Evolutionary conservation across 768 basidiomycete species (phyloP).

Genomic region (Mycena amicta): DNA sequence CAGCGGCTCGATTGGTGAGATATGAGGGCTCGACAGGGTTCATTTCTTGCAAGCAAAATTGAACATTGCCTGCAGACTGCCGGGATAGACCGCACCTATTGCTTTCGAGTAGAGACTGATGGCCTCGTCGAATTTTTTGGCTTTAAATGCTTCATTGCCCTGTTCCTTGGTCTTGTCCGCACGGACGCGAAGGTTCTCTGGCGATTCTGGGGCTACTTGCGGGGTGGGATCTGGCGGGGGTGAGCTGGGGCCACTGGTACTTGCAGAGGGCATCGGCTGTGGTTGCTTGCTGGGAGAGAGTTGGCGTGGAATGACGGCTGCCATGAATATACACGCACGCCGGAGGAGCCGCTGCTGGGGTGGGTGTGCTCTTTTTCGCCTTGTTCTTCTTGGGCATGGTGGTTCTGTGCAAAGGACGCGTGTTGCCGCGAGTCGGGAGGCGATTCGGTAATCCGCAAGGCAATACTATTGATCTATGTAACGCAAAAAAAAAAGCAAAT

Average conservation of each 20-base stretch:
- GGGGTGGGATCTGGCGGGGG: conserved; percentile 11
- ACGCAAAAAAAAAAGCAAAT: too few relatives aligned
- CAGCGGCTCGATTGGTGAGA: conserved; percentile 84
- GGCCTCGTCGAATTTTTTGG: conserved; percentile 64
- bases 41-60: conserved; percentile 43
- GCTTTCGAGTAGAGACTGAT: conserved; percentile 76
- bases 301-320: neutral
- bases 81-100: conserved; percentile 49
- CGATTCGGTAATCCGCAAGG: too few relatives aligned
- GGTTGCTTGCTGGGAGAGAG: conserved; percentile 11
- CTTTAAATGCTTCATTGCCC: conserved; percentile 78
- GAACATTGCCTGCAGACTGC: conserved; percentile 12
- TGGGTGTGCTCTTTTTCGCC: conserved; percentile 10
- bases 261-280: conserved; percentile 9
- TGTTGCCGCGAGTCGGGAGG: too few relatives aligned
- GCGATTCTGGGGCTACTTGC: conserved; percentile 11
- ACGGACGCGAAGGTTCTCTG: conserved; percentile 43
- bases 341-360: neutral
- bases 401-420: too few relatives aligned
- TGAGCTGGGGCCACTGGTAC: conserved; percentile 15
- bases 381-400: conserved; percentile 21
- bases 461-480: too few relatives aligned
- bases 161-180: conserved; percentile 72
- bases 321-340: conserved; percentile 8
- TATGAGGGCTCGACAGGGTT: conserved; percentile 72